Percentiles rank a stretch among this genome's conserved stretches.
These are phyloP conservation scores for Zangia roseola DNA, from an alignment of 768 basidiomycete genomes.

Conservation along the genomic window DNA sequence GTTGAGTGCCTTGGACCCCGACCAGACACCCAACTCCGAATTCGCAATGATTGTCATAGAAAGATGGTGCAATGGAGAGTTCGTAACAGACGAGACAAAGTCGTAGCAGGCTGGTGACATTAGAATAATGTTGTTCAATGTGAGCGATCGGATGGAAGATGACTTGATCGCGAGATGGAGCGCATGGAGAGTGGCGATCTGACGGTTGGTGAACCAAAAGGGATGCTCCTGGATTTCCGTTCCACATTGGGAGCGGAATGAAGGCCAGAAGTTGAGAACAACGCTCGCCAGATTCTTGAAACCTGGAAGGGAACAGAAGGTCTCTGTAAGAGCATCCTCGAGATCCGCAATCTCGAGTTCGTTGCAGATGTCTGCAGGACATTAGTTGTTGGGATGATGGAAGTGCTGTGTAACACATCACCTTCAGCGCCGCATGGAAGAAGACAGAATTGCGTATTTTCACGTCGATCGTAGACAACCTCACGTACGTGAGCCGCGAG, in stretches of 20 bases:
- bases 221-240: slow-evolving; percentile 27
- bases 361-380: slow-evolving; percentile 18
- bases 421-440: slow-evolving; percentile 15
- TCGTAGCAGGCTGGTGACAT: slow-evolving; percentile 28
- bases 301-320: slow-evolving; percentile 19
- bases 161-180: slow-evolving; percentile 24
- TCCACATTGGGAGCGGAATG: slow-evolving; percentile 24
- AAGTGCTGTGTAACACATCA: not conserved
- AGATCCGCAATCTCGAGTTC: slow-evolving; percentile 33
- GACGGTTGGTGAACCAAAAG: slow-evolving; percentile 33
- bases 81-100: slow-evolving; percentile 23
- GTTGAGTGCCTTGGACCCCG: slow-evolving; percentile 30
- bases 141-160: slow-evolving; percentile 20
- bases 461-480: slow-evolving; percentile 30
- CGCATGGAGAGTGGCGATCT: slow-evolving; percentile 24
- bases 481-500: slow-evolving; percentile 27
- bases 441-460: slow-evolving; percentile 25
- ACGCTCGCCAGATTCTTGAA: slow-evolving; percentile 23
- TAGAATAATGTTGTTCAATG: slow-evolving; percentile 27
- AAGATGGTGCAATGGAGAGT: slow-evolving; percentile 30
- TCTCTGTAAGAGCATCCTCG: slow-evolving; percentile 29
- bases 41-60: slow-evolving; percentile 33
- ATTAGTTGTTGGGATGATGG: not conserved
- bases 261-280: slow-evolving; percentile 32
- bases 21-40: slow-evolving; percentile 29